These are phyloP conservation scores for Lupinus albus DNA, from an alignment of 306 rosid genomes.

Conservation along the genomic window DNA sequence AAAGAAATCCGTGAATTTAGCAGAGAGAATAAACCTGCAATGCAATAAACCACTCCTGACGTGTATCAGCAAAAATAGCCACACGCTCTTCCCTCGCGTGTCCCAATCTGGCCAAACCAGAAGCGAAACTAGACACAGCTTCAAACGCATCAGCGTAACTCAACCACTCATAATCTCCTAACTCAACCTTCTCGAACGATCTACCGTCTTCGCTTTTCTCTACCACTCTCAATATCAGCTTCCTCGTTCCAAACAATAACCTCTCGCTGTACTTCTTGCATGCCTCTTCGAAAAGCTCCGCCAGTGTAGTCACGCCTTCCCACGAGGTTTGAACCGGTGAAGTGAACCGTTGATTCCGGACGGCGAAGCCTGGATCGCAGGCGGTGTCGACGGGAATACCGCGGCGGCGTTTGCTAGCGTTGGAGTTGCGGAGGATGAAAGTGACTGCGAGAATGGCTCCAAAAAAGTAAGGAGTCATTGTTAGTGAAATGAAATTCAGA, in stretches of 20 bases:
- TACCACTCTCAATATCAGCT: conserved; percentile 53
- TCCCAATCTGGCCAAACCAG: conserved; percentile 74
- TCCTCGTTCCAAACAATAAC: conserved; percentile 72
- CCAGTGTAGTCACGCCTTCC: conserved; percentile 82
- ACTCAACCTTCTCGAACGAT: conserved; percentile 77
- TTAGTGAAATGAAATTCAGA: not conserved
- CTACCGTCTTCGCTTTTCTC: conserved; percentile 67
- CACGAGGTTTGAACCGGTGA: conserved; percentile 67
- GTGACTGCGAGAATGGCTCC: conserved; percentile 64
- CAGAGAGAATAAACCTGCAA: conserved; percentile 60
- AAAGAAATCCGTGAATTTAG: too few species aligned
- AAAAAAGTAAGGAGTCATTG: conserved; percentile 72
- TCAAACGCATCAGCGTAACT: conserved; percentile 67
- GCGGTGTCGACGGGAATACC: conserved; percentile 57
- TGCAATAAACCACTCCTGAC: conserved; percentile 95
- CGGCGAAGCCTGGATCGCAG: conserved; percentile 59
- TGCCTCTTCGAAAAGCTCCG: conserved; percentile 76
- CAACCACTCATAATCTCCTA: conserved; percentile 84
- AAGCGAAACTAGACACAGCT: conserved; percentile 67
- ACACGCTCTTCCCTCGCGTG: conserved; percentile 71
- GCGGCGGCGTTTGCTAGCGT: conserved; percentile 54
- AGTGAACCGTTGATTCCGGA: conserved; percentile 59
- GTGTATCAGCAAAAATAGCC: conserved; percentile 91
- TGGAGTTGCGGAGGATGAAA: conserved; percentile 57
- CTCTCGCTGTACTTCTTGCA: conserved; percentile 54